These are phyloP conservation scores for Pseudocercospora cruenta DNA, from an alignment of 2,329 filamentous ascomycete genomes.

Conservation along the genomic window DNA sequence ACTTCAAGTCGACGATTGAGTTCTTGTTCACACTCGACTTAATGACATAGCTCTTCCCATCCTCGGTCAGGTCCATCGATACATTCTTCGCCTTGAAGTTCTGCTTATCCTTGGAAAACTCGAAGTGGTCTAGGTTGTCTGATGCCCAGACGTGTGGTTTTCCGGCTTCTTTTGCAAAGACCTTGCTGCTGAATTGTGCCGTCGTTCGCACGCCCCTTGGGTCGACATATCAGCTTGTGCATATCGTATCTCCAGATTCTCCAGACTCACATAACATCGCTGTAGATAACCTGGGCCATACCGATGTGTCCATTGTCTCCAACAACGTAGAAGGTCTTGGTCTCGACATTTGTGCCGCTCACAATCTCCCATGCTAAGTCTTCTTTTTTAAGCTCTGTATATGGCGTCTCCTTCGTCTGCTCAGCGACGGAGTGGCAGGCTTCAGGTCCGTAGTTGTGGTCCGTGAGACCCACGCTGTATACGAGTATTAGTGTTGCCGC, in stretches of 20 bases:
- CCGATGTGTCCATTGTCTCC: constrained; percentile 75
- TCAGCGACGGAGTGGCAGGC: constrained; percentile 85
- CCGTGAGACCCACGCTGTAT: constrained; percentile 74
- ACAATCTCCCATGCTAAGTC: constrained; percentile 81
- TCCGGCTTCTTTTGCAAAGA: constrained; percentile 74
- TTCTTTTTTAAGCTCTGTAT: constrained; percentile 75
- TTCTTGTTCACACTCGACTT: constrained; percentile 84
- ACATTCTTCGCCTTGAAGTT: constrained; percentile 86
- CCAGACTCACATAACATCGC: constrained; percentile 78
- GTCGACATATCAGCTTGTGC: constrained; percentile 18
- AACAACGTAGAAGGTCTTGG: constrained; percentile 89
- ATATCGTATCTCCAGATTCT: background rate
- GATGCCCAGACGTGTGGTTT: constrained; percentile 83
- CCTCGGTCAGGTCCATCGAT: constrained; percentile 81
- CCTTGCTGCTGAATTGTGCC: constrained; percentile 90
- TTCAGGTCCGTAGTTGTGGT: constrained; percentile 89
- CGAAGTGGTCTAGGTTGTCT: constrained; percentile 74
- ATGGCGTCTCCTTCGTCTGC: constrained; percentile 76
- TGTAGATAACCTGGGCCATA: constrained; percentile 93
- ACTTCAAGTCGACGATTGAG: constrained; percentile 81
- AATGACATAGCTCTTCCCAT: constrained; percentile 81
- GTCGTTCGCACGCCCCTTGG: constrained; percentile 84
- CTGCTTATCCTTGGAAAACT: constrained; percentile 81
- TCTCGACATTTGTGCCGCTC: constrained; percentile 89
- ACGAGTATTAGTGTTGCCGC: constrained; percentile 28